Base-by-base conservation (phyloP, 2,329 filamentous ascomycete species). In the Didymella exigua region DNA sequence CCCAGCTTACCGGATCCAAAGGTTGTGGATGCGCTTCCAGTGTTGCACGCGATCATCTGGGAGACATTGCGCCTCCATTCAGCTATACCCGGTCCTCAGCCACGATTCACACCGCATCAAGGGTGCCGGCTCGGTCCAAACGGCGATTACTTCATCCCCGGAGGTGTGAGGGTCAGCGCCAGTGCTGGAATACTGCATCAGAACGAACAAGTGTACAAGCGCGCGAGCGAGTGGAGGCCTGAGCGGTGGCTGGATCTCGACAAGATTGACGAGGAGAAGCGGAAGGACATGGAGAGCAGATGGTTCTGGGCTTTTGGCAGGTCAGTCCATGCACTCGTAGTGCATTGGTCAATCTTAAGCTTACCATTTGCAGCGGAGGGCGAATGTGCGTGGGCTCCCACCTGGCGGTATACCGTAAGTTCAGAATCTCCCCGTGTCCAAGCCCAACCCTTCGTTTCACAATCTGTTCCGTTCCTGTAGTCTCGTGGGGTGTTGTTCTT, bases 31-130 rank as follows among this genome's bases (percentile, higher is more conserved):
- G 71, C 72, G 1, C 72, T 87, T 0, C 82, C 84, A 1, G 66
- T 86, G 11, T 73, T 88, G 4, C 79, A 87, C 55, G 84, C 84
- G 11, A 78, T 85, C 11, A 62, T 87, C 13, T 82, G 83, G 73
- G 86, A 88, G 66, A 86, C 84, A 1, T 74, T 88, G 14, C 82
- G 86, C 19, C 76, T 87, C 2, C 84, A 87, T 69, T 77, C 84
- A 2, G 81, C 85, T 0, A 87, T 87, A 10, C 85, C 85, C 2
- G 85, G 85, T 2, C 82, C 84, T 7, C 84, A 87, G 63, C 85
- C 86, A 21, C 82, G 85, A 21, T 76, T 84, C 41, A 81, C 79
- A 3, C 79, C 78, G 4, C 51, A 68, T 4, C 66, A 70, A 49
- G 77, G 77, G 6, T 75, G 72, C 21, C 69, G 62, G 2, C 67